Conservation (phyloP, 129 eudicot genomes). For the Centella asiatica region DNA sequence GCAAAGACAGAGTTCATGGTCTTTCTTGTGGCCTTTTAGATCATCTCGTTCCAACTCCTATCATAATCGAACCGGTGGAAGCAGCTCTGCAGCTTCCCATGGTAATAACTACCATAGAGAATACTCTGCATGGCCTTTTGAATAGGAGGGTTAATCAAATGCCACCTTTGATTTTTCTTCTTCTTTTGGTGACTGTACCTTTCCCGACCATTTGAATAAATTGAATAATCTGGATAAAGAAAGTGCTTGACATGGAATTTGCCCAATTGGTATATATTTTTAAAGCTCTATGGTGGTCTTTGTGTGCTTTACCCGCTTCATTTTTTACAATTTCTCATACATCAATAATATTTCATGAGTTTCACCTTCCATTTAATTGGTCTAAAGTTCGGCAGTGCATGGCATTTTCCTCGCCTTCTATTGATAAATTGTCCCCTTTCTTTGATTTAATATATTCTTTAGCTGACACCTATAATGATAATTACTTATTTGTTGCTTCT, state of each 20-base stretch:
- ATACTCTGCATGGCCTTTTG: conserved; percentile 13
- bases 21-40: conserved; percentile 65
- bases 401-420: too few relatives aligned
- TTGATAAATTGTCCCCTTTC: too few relatives aligned
- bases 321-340: not conserved
- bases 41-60: conserved; percentile 24
- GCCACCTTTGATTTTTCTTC: not conserved
- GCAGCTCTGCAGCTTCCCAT: conserved; percentile 14
- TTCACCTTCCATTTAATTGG: not conserved
- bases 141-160: conserved; percentile 10
- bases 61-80: conserved; percentile 19
- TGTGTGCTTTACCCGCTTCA: not conserved
- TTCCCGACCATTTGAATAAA: not conserved
- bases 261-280: conserved; percentile 4
- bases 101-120: conserved; percentile 7
- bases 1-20: conserved; percentile 40
- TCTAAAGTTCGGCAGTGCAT: too few relatives aligned
- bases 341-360: not conserved
- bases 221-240: not conserved
- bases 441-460: too few relatives aligned
- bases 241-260: not conserved
- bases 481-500: too few relatives aligned
- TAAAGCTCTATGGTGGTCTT: not conserved
- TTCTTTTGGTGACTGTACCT: not conserved
- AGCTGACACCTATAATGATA: too few relatives aligned